Percentiles rank a stretch among this genome's conserved stretches.
Evolutionary conservation across 2,329 filamentous ascomycete genomes (phyloP).

Genomic region (Claviceps sp.): DNA sequence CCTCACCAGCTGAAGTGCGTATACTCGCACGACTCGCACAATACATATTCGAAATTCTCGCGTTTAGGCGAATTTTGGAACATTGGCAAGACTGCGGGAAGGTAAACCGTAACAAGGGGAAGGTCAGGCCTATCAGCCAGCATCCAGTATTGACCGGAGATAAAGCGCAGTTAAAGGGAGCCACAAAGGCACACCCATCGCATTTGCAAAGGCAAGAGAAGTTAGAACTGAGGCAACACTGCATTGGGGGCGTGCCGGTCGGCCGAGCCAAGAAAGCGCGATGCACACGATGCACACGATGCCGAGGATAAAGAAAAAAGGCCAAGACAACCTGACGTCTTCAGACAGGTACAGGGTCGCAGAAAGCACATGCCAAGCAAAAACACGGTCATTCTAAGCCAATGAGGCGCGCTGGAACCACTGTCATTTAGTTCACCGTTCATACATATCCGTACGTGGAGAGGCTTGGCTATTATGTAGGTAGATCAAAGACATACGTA

Average conservation of each 20-base stretch:
- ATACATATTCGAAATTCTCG: too few relatives aligned
- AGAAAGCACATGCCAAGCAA: not conserved
- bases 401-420: not conserved
- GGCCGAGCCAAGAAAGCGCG: slow-evolving; percentile 5
- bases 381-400: not conserved
- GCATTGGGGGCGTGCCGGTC: slow-evolving; percentile 4
- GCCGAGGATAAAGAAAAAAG: not conserved
- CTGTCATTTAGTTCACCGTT: too few relatives aligned
- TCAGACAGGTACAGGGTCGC: not conserved
- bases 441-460: not conserved
- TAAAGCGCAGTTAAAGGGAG: not conserved
- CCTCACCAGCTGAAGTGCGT: too few relatives aligned
- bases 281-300: not conserved
- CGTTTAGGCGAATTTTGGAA: too few relatives aligned
- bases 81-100: too few relatives aligned
- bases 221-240: not conserved
- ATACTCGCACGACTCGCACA: too few relatives aligned
- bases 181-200: not conserved
- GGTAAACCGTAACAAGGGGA: too few relatives aligned
- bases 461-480: not conserved
- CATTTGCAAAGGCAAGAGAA: too few relatives aligned
- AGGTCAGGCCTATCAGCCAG: too few relatives aligned
- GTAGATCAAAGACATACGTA: too few relatives aligned
- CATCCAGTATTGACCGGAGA: not conserved
- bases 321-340: not conserved